Conservation (phyloP, 169 alveolate genomes). For the Cryptosporidium tyzzeri region DNA sequence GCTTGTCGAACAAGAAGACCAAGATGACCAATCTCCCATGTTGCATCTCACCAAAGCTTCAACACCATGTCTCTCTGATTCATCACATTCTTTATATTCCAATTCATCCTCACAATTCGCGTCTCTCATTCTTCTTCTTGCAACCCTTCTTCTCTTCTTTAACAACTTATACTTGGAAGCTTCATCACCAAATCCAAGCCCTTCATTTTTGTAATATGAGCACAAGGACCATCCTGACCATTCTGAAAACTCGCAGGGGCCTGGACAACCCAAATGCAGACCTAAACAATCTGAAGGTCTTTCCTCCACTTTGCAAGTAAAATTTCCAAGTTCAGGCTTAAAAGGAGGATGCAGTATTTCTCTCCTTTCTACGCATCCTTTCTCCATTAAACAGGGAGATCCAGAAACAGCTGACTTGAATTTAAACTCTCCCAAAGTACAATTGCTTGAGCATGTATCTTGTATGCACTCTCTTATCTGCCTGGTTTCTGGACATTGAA, state of each 20-base stretch:
- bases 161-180: not conserved
- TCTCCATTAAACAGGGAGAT: conserved; percentile 22
- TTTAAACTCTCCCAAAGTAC: conserved; percentile 42
- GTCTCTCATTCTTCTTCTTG: conserved; percentile 1
- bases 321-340: conserved; percentile 2
- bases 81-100: conserved; percentile 37
- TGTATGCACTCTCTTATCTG: conserved; percentile 45
- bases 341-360: conserved; percentile 34
- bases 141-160: conserved; percentile 4
- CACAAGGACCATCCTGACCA: conserved; percentile 66
- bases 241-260: conserved; percentile 23
- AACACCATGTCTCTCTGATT: conserved; percentile 15
- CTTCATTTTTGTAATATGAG: conserved; percentile 10
- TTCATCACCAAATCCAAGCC: not conserved
- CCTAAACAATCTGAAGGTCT: conserved; percentile 28
- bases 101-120: conserved; percentile 20
- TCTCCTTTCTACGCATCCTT: conserved; percentile 51
- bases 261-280: conserved; percentile 13
- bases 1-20: conserved; percentile 78
- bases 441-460: conserved; percentile 46
- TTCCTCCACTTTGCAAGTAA: conserved; percentile 40
- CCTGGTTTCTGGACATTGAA: conserved; percentile 66
- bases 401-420: conserved; percentile 31
- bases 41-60: conserved; percentile 55
- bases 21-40: conserved; percentile 80